A percentile compares a stretch with the other conserved stretches of the same genome.
phyloP scores from a whole-genome alignment of 2,329 filamentous ascomycete species.

The Alternaria sp. region DNA sequence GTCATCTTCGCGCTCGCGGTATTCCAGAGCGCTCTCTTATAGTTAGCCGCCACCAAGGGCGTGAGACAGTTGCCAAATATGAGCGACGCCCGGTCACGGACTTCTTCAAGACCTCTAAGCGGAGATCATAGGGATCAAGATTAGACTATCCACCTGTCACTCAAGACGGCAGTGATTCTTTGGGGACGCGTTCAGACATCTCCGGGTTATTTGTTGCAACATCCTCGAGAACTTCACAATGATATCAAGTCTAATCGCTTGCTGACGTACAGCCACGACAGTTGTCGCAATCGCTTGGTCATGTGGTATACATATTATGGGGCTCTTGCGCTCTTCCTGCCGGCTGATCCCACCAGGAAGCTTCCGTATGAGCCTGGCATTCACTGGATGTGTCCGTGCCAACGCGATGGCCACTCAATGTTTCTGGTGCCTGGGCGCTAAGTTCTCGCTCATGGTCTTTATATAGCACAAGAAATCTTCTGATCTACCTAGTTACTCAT shows the following conservation, averaged over 20 bases:
- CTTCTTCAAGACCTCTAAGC: too few species aligned
- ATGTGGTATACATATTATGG: background rate
- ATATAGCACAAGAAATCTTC: background rate
- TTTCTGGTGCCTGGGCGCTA: background rate
- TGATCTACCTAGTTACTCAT: background rate
- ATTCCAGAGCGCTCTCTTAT: too few species aligned
- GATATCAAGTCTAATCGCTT: background rate
- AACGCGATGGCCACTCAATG: background rate
- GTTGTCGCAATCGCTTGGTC: background rate
- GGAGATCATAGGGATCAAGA: too few species aligned
- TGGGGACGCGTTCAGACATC: too few species aligned
- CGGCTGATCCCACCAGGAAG: too few species aligned
- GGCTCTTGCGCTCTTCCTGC: too few species aligned
- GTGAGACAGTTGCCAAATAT: too few species aligned
- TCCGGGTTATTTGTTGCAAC: background rate
- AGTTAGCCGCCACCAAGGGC: too few species aligned
- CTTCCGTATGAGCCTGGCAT: background rate
- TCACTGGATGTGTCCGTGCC: background rate
- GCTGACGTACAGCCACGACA: background rate
- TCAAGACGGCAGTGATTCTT: too few species aligned
- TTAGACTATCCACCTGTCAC: too few species aligned
- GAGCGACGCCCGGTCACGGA: too few species aligned
- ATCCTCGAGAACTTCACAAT: background rate
- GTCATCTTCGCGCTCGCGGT: too few species aligned
- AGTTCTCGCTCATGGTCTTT: background rate